These are phyloP conservation scores for Penicillium steckii DNA, from an alignment of 495 filamentous ascomycete genomes.

Conservation along the genomic window DNA sequence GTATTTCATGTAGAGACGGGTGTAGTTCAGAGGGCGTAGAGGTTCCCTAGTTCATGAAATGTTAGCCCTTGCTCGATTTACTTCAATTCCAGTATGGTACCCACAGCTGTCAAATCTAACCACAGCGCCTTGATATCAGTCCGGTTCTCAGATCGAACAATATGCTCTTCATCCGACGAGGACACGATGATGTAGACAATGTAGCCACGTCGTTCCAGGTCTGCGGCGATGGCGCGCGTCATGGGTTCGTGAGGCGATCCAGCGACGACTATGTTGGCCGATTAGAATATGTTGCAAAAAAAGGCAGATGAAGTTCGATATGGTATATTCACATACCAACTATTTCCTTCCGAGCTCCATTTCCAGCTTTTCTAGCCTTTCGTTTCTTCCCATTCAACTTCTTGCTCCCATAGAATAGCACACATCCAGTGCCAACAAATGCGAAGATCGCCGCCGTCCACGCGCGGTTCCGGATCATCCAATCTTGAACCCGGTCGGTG, in stretches of 20 bases:
- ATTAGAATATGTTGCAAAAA: conserved; percentile 14
- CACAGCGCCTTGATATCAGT: conserved; percentile 78
- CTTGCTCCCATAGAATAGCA: conserved; percentile 61
- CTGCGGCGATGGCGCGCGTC: conserved; percentile 73
- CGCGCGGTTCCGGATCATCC: conserved; percentile 68
- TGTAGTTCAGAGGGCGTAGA: conserved; percentile 55
- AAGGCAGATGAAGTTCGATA: no score
- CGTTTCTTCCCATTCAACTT: conserved; percentile 62
- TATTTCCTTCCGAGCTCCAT: conserved; percentile 86
- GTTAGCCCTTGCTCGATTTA: conserved; percentile 30
- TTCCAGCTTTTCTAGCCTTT: conserved; percentile 71
- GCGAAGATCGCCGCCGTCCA: conserved; percentile 66
- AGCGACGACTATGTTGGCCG: conserved; percentile 59
- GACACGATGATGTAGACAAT: conserved; percentile 87
- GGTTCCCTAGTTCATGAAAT: conserved; percentile 17
- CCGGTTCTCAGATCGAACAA: conserved; percentile 70
- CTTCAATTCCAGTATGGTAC: conserved; percentile 23
- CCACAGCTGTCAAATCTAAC: conserved; percentile 69
- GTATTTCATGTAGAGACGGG: conserved; percentile 51
- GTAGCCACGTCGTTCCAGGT: conserved; percentile 88
- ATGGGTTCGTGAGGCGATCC: conserved; percentile 79
- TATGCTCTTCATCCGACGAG: conserved; percentile 75
- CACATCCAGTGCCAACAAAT: conserved; percentile 65
- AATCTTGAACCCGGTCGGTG: conserved; percentile 49
- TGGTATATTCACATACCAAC: conserved; percentile 61